Evolutionary conservation across 73 alveolate species (phyloP).

Genomic region (Paramecium bursaria): DNA sequence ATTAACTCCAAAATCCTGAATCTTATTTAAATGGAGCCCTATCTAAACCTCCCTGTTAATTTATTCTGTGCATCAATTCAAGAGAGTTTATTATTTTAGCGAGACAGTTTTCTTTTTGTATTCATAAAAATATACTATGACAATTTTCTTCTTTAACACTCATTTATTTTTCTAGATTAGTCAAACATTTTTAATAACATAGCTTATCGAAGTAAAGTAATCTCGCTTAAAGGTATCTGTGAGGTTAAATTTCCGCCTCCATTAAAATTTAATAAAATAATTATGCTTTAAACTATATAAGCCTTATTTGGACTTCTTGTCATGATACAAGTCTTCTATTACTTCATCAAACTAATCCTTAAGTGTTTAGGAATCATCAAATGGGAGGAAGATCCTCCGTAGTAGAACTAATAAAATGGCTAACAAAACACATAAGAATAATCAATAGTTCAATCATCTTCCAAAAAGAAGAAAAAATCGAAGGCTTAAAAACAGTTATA

Average conservation of each 20-base stretch:
- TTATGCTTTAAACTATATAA: constrained; percentile 39
- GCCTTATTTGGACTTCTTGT: constrained; percentile 53
- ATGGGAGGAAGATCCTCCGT: constrained; percentile 33
- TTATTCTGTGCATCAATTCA: background rate
- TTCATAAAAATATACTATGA: background rate
- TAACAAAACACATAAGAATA: background rate
- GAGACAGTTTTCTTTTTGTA: constrained; percentile 23
- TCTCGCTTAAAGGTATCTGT: no score
- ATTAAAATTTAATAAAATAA: no score
- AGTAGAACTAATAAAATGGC: background rate
- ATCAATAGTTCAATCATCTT: background rate
- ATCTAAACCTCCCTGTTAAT: constrained; percentile 38
- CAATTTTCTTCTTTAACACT: constrained; percentile 40
- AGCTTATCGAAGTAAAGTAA: constrained; percentile 28
- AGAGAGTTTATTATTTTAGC: constrained; percentile 45
- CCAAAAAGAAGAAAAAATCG: background rate
- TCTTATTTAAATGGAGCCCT: constrained; percentile 61
- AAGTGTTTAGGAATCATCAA: constrained; percentile 39
- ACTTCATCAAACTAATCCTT: constrained; percentile 33
- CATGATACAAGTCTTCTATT: background rate
- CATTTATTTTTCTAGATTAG: constrained; percentile 21
- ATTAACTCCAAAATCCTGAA: constrained; percentile 32
- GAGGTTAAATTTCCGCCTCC: no score
- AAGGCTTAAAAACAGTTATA: background rate
- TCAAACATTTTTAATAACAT: constrained; percentile 39